Evolutionary conservation across 1,139 yeast species (phyloP), one percentile per base, ranked within the genome.

Genomic region (Kodamaea anthophila): DNA sequence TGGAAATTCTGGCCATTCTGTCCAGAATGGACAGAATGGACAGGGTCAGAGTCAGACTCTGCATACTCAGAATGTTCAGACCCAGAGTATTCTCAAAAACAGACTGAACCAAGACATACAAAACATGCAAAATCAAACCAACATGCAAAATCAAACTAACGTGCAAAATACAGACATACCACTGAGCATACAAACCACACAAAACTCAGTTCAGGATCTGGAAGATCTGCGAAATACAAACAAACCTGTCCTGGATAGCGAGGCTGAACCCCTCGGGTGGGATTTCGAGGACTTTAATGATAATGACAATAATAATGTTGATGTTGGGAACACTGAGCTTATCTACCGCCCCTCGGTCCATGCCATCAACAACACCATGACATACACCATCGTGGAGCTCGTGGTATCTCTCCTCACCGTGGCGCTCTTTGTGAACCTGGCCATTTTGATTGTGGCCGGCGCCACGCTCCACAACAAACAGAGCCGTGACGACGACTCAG

Each of bases 361-460:
- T 26, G 91, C 94, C 7, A 77, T 85, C 39, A 61, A 70, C 38
- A 80, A 77, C 47, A 73, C 86, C 28, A 68, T 85, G 70, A 65
- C 69, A 15, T 83, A 70, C 51, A 78, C 94, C 1, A 77, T 82
- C 33, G 81, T 80, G 18, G 95, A 85, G 55, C 65, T 85, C 30
- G 73, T 82, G 27, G 63, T 84, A 11, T 82, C 94, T 0, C 63
- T 85, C 24, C 74, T 84, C 46, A 67, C 87, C 2, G 85, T 85
- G 29, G 94, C 95, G 1, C 67, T 87, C 9, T 85, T 85, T 56
- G 94, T 85, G 35, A 85, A 85, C 50, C 74, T 91, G 5, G 84
- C 94, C 5, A 85, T 85, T 42, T 65, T 85, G 34, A 82, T 85
- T 37, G 91, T 85, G 9, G 85, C 94, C 1, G 95, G 94, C 14